These are phyloP conservation scores for Salicornia ramosissima DNA, from an alignment of 148 eudicot genomes.

Conservation along the genomic window DNA sequence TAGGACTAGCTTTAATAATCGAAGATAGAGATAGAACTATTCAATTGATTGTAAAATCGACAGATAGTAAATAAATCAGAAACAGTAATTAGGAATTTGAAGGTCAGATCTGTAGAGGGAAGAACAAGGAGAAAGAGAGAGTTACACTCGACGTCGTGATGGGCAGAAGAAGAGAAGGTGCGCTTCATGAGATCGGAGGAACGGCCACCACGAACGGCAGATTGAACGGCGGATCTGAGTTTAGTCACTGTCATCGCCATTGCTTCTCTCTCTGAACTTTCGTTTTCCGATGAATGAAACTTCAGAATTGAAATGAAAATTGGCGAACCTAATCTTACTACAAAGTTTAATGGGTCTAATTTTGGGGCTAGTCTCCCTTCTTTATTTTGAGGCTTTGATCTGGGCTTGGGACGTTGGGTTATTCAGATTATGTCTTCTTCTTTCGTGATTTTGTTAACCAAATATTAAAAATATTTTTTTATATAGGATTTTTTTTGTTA, in stretches of 20 bases:
- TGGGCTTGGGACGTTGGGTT: not conserved
- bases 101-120: not conserved
- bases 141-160: constrained; percentile 34
- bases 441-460: too few relatives aligned
- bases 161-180: constrained; percentile 43
- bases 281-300: not conserved
- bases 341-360: not conserved
- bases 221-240: constrained; percentile 47
- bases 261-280: constrained; percentile 14
- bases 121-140: not conserved
- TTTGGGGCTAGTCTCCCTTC: not conserved
- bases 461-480: too few relatives aligned
- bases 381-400: not conserved
- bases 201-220: constrained; percentile 41
- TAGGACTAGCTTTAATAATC: not conserved
- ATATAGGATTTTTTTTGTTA: too few relatives aligned
- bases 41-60: not conserved
- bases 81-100: not conserved
- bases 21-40: too few relatives aligned
- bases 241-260: constrained; percentile 56
- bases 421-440: too few relatives aligned
- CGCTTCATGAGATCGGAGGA: constrained; percentile 36
- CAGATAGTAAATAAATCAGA: too few relatives aligned
- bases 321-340: not conserved
- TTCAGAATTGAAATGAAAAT: not conserved